Evolutionary conservation across 2,329 filamentous ascomycete species (phyloP).

Genomic region (Aschersonia sp.): DNA sequence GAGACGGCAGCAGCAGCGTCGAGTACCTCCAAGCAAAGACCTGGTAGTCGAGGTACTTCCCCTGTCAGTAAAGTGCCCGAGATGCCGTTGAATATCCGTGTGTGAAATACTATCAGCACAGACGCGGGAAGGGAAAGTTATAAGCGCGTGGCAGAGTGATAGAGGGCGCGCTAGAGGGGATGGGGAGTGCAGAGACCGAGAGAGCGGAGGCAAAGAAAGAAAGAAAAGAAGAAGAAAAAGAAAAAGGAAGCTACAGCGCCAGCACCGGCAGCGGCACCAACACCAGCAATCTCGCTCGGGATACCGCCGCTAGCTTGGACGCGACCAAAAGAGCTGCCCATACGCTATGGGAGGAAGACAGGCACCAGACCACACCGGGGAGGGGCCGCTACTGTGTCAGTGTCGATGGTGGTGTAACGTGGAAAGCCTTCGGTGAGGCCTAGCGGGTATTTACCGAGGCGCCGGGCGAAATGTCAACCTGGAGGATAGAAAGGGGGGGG

Average conservation of each 20-base stretch:
- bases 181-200: neutral
- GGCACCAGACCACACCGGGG: neutral
- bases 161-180: no score
- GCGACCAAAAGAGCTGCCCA: no score
- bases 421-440: neutral
- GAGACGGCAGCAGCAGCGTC: no score
- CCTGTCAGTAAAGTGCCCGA: no score
- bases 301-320: no score
- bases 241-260: neutral
- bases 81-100: no score
- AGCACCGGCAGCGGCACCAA: neutral
- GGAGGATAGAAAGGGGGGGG: neutral
- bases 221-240: neutral
- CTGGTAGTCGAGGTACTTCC: no score
- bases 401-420: neutral
- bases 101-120: no score
- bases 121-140: no score
- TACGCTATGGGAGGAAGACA: neutral
- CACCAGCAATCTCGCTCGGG: no score
- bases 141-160: no score
- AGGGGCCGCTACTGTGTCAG: neutral
- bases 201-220: neutral
- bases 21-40: no score
- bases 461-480: neutral
- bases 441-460: neutral